A percentile compares a stretch with the other conserved stretches of the same genome.
Evolutionary conservation across 148 eudicot genomes (phyloP).

Genomic region (Silene uniflora): DNA sequence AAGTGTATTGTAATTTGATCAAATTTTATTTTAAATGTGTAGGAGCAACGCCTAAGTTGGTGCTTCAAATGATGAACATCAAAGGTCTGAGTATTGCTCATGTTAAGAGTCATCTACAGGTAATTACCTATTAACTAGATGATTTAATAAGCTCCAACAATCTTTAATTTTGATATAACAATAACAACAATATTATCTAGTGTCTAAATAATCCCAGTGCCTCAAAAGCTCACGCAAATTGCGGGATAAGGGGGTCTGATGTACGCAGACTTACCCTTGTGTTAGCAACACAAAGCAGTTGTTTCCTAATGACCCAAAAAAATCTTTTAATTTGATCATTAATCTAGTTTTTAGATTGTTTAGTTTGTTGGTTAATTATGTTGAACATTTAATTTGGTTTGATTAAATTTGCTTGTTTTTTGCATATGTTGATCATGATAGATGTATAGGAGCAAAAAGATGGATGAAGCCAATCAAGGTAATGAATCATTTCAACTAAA

Average conservation of each 20-base stretch:
- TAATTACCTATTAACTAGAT: conserved; percentile 14
- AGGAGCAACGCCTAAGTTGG: conserved; percentile 95
- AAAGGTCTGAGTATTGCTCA: conserved; percentile 95
- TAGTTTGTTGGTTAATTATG: background rate
- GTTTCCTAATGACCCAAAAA: too few relatives aligned
- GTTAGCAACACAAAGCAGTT: too few relatives aligned
- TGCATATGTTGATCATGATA: conserved; percentile 21
- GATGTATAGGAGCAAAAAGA: conserved; percentile 95
- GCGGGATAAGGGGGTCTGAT: too few relatives aligned
- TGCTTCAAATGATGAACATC: conserved; percentile 86
- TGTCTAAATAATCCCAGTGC: too few relatives aligned
- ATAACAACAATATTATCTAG: too few relatives aligned
- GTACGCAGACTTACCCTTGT: too few relatives aligned
- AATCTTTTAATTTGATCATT: background rate
- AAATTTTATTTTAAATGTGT: conserved; percentile 21
- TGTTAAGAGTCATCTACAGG: conserved; percentile 98
- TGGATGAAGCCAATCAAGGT: conserved; percentile 79
- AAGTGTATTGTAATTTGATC: background rate
- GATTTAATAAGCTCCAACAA: conserved; percentile 1
- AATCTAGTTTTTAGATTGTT: background rate
- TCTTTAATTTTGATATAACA: background rate
- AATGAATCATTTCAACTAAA: conserved; percentile 1
- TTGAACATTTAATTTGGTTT: background rate
- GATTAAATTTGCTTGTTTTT: background rate
- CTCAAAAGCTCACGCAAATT: too few relatives aligned